Percentiles rank a stretch among this genome's conserved stretches.
Evolutionary conservation across 352 stramenopile species (phyloP).

Genomic region (Pythium insidiosum): DNA sequence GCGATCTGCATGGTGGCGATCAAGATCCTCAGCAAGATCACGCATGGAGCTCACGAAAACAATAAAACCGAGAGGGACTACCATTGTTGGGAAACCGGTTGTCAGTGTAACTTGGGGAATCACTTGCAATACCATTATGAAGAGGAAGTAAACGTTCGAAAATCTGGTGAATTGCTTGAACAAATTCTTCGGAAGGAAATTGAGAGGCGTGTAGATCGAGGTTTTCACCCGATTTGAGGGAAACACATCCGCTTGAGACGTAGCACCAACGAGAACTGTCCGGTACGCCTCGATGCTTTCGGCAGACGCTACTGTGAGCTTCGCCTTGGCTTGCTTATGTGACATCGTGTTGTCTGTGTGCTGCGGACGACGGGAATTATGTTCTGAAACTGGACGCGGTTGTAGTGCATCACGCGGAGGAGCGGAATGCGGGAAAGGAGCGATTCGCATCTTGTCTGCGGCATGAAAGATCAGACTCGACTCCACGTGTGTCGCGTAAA

Average conservation of each 20-base stretch:
- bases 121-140: slow-evolving; percentile 83
- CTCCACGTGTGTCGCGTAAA: slow-evolving; percentile 38
- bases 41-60: slow-evolving; percentile 87
- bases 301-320: no score
- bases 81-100: slow-evolving; percentile 70
- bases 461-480: slow-evolving; percentile 41
- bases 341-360: no score
- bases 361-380: no score
- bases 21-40: slow-evolving; percentile 80
- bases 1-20: slow-evolving; percentile 82
- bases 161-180: slow-evolving; percentile 88
- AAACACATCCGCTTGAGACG: no score
- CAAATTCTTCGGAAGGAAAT: slow-evolving; percentile 88
- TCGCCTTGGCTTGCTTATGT: no score
- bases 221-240: no score
- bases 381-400: no score
- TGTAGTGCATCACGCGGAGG: no score
- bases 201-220: slow-evolving; percentile 86
- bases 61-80: slow-evolving; percentile 88
- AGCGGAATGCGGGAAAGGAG: no score
- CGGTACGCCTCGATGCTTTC: no score
- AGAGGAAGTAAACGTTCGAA: slow-evolving; percentile 91
- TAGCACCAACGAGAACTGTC: no score
- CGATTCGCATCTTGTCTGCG: no score
- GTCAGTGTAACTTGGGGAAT: slow-evolving; percentile 90